These are phyloP conservation scores for Pichia rugopelliculosa DNA, from an alignment of 805 yeast species.

Conservation along the genomic window DNA sequence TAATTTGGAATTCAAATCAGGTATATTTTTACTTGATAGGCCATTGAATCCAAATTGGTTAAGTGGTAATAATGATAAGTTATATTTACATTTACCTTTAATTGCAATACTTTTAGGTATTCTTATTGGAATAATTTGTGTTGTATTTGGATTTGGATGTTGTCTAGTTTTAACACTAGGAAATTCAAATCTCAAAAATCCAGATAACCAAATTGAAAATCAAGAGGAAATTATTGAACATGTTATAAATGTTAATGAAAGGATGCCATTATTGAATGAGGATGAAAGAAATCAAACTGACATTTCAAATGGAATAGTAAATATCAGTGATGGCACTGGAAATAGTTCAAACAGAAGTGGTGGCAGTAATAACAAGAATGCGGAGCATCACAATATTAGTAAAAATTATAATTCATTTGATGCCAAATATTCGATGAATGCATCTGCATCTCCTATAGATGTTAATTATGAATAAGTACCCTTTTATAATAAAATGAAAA, in stretches of 20 bases:
- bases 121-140: constrained; percentile 47
- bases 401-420: constrained; percentile 4
- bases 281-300: background rate
- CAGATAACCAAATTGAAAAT: background rate
- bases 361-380: background rate
- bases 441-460: constrained; percentile 9
- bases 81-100: constrained; percentile 57
- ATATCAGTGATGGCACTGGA: background rate
- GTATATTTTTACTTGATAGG: constrained; percentile 59
- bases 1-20: constrained; percentile 23
- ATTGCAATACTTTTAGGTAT: constrained; percentile 64
- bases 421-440: constrained; percentile 7
- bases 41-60: constrained; percentile 65
- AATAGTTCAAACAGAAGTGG: background rate
- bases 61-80: constrained; percentile 32
- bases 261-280: constrained; percentile 8
- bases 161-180: constrained; percentile 31
- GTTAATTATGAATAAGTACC: background rate
- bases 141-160: constrained; percentile 29
- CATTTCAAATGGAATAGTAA: background rate
- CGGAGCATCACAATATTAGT: background rate
- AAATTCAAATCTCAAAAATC: constrained; percentile 5
- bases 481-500: too few species aligned
- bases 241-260: constrained; percentile 8
- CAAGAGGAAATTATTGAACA: background rate